These are phyloP conservation scores for Solanum raphanifolium DNA, from an alignment of 257 asterid genomes.

Conservation along the genomic window DNA sequence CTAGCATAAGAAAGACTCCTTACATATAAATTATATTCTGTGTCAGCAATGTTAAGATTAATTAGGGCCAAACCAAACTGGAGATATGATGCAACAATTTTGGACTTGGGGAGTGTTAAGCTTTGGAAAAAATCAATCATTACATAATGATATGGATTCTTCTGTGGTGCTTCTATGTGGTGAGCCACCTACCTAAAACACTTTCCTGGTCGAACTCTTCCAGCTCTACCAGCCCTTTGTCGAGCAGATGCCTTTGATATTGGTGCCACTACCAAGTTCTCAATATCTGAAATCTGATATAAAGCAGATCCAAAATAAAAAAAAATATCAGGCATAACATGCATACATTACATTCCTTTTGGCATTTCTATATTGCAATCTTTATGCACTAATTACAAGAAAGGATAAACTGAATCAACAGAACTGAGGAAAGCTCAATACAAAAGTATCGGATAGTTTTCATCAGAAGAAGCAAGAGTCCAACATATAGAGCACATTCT, in stretches of 20 bases:
- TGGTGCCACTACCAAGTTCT: conserved; percentile 82
- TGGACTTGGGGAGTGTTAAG: not conserved
- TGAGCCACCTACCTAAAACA: conserved; percentile 62
- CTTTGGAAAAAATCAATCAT: not conserved
- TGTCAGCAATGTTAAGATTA: not conserved
- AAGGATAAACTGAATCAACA: not conserved
- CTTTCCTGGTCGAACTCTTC: conserved; percentile 95
- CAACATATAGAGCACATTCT: not conserved
- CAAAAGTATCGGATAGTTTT: not conserved
- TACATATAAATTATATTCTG: not conserved
- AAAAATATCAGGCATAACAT: not conserved
- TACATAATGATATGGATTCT: not conserved
- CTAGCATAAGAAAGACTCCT: not conserved
- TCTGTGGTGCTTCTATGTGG: not conserved
- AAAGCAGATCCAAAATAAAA: conserved; percentile 7
- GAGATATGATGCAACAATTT: not conserved
- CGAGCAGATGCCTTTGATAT: conserved; percentile 94
- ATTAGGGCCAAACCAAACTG: not conserved
- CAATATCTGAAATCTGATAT: conserved; percentile 82
- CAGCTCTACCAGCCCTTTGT: conserved; percentile 98
- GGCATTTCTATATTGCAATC: not conserved
- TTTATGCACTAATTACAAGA: not conserved
- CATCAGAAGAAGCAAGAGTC: not conserved
- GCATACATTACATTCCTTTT: not conserved
- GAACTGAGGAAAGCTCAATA: not conserved